Base-by-base conservation (phyloP, 1,139 yeast species). In the Zygoascus meyerae region DNA sequence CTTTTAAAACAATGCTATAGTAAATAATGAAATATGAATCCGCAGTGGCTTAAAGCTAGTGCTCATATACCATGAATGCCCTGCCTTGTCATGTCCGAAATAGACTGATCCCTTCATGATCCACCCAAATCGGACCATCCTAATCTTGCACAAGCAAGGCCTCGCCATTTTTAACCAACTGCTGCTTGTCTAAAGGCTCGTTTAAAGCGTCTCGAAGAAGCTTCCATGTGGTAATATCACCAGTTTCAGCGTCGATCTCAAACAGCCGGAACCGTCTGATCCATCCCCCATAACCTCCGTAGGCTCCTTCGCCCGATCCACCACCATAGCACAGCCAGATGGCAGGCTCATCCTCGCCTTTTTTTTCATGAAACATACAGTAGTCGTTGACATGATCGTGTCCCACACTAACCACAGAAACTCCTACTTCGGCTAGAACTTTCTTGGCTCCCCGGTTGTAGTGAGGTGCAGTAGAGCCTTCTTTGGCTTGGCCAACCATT, bases 321-420 rank as follows among this genome's bases (percentile, higher is more conserved):
- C 98, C 98, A 2, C 95, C 97, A 59, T 86, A 87, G 60, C 98
- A 92, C 37, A 90, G 68, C 95, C 95, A 86, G 32, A 86, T 68
- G 40, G 74, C 72, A 42, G 73, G 69, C 29, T 69, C 63, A 3
- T 59, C 55, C 2, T 66, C 64, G 26, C 26, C 26, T 21, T 54
- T 53, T 12, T 14, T 58, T 6, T 63, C 54, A 53, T 81, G 83
- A 46, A 71, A 67, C 60, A 85, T 67, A 64, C 98, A 92, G 62
- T 77, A 92, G 61, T 92, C 97, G 62, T 92, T 92, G 55, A 87
- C 85, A 61, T 92, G 97, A 60, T 92, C 97, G 63, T 92, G 98
- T 0, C 98, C 97, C 8, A 86, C 95, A 47, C 84, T 74, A 0
- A 80, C 77, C 0, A 85, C 86, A 29, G 76, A 68, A 0, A 90